Conservation (phyloP, 2,329 filamentous ascomycete species). For the Fusarium praegraminearum region DNA sequence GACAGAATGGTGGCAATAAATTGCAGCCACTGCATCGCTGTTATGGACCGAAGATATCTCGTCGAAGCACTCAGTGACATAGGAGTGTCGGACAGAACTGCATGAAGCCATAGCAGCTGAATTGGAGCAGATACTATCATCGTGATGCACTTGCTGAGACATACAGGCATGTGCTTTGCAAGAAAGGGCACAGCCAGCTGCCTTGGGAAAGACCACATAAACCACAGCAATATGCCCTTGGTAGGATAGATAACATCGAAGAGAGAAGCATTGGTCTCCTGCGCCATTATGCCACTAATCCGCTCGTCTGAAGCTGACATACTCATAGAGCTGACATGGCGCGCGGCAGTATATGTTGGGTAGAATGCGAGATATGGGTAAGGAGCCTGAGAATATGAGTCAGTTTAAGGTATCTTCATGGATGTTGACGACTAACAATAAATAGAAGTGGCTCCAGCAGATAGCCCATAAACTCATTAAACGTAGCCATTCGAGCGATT, state of each 20-base stretch:
- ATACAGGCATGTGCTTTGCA: rapidly evolving
- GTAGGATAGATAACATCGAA: neutral
- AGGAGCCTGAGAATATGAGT: neutral
- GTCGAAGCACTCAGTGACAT: rapidly evolving
- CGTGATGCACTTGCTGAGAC: neutral
- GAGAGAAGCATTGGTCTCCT: neutral
- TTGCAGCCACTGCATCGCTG: neutral
- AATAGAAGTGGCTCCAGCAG: neutral
- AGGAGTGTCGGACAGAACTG: rapidly evolving
- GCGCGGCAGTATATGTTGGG: neutral
- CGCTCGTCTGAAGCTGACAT: rapidly evolving
- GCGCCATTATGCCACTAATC: too few species aligned
- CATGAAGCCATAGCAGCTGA: neutral
- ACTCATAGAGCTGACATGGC: neutral
- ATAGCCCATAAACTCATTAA: neutral
- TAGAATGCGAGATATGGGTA: conserved; percentile 6
- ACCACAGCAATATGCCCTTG: neutral
- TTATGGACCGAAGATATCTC: neutral
- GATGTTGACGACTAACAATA: neutral
- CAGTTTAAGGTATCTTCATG: neutral
- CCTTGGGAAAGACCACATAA: neutral
- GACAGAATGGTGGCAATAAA: neutral
- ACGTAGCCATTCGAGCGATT: neutral
- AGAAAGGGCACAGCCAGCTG: neutral
- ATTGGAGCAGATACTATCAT: neutral